Base-by-base conservation (phyloP, 1,284 basidiomycete genomes). In the Trametes hirsuta region DNA sequence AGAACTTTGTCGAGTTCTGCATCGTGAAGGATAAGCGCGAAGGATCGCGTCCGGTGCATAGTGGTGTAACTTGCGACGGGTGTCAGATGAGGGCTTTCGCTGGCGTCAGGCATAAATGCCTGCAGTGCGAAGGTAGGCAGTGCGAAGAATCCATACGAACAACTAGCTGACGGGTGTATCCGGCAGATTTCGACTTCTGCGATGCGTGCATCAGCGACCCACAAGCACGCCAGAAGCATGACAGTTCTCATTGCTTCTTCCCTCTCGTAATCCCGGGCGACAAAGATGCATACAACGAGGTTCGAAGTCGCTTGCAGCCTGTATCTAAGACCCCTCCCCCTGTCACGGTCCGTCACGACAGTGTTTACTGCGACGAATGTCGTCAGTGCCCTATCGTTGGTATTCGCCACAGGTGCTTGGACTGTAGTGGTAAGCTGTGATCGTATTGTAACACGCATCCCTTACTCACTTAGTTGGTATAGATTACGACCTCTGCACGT, bases 401-500 rank as follows among this genome's bases (percentile, higher is more conserved):
- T 21, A 47, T 56, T 21, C 47, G 56, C 6, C 61, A 88, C 85
- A 90, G 89, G 84, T 91, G 87, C 68, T 59, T 84, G 12, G 70
- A 76, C 52, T 91, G 88, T 69, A 85, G 85, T 54, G 66, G 69
- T 69, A 24, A 44, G 65, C 56, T 6, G 11, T 30, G 45, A 12
- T 34, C 10, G 12, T 22, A n/a, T 8, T 34, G 22, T 21, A 3
- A 4, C 3, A 34, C 37, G n/a, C 8, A 39, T 6, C 25, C 41
- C 8, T 50, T 6, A 2, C 52, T 39, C 14, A 49, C 46, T 11
- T 9, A 1, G 1, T 12, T 30, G 30, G 30, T 15, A 3, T 37
- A 70, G 89, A 92, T 66, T 93, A 84, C 64, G 90, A 93, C 68
- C 82, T 86, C 37, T 95, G 93, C 70, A 69, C 74, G 18, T 72